Conservation (phyloP, 345 rosid species). For the Hibiscus trionum region DNA sequence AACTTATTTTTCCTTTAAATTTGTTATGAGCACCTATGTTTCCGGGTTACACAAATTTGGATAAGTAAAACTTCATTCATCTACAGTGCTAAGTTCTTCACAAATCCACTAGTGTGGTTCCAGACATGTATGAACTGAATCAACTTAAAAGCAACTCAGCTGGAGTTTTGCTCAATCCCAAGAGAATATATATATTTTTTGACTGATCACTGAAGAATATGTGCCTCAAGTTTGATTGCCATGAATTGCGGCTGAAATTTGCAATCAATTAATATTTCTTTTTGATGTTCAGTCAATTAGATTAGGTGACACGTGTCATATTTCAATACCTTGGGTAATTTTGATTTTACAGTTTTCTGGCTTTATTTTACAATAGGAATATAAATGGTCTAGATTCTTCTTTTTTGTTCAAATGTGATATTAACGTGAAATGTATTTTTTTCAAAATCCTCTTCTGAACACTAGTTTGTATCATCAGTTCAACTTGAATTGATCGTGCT, state of each 20-base stretch:
- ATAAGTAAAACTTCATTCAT: not conserved
- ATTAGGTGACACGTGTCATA: not conserved
- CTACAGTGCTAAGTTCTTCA: not conserved
- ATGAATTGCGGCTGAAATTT: conserved; percentile 1
- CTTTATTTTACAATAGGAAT: not conserved
- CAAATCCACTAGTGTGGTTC: not conserved
- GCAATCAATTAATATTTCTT: not conserved
- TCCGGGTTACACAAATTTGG: not conserved
- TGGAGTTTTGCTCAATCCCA: not conserved
- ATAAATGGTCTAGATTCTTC: not conserved
- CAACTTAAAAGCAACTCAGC: not conserved
- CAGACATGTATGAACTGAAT: not conserved
- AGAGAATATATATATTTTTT: not conserved
- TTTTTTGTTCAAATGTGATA: not conserved
- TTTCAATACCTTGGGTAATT: not conserved
- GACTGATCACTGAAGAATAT: no score
- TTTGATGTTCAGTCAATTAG: not conserved
- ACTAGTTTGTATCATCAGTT: not conserved
- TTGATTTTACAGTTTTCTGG: not conserved
- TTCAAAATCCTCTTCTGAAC: not conserved
- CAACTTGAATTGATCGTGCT: not conserved
- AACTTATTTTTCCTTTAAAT: not conserved
- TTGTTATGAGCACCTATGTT: not conserved
- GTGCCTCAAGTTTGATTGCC: not conserved
- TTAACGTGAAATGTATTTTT: not conserved